These are phyloP conservation scores for Senna siamea DNA, from an alignment of 306 rosid species.

Conservation along the genomic window DNA sequence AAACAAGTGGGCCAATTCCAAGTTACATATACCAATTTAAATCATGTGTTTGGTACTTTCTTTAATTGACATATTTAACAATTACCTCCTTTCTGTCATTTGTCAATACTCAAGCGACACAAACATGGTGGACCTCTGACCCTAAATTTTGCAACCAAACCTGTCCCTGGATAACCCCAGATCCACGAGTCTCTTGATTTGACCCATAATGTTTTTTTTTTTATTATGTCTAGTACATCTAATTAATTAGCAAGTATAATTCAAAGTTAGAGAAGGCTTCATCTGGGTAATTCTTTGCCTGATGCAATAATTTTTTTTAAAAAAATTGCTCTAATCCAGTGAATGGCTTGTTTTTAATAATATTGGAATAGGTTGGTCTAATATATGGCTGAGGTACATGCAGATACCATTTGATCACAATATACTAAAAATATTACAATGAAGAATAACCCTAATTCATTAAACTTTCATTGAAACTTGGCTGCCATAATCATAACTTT, in stretches of 20 bases:
- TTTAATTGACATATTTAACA: neutral
- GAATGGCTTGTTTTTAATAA: too few species aligned
- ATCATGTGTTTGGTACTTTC: neutral
- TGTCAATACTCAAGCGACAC: neutral
- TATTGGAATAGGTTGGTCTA: too few species aligned
- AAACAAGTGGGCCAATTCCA: conserved; percentile 5
- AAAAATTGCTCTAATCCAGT: too few species aligned
- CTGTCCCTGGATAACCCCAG: neutral
- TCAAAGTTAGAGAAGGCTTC: neutral
- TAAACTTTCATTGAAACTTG: too few species aligned
- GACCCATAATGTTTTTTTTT: neutral
- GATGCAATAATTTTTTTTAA: neutral
- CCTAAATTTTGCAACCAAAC: neutral
- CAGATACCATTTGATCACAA: too few species aligned
- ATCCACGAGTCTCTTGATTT: neutral
- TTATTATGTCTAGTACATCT: too few species aligned
- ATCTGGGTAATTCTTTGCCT: neutral
- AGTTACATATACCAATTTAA: neutral
- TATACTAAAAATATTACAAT: too few species aligned
- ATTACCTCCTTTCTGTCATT: neutral
- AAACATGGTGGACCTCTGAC: neutral
- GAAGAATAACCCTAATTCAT: too few species aligned
- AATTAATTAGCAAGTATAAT: too few species aligned
- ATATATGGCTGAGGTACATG: too few species aligned
- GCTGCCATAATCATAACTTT: too few species aligned